Evolutionary conservation across 106 monocot species (phyloP).

Genomic region (Vanilla planifolia): DNA sequence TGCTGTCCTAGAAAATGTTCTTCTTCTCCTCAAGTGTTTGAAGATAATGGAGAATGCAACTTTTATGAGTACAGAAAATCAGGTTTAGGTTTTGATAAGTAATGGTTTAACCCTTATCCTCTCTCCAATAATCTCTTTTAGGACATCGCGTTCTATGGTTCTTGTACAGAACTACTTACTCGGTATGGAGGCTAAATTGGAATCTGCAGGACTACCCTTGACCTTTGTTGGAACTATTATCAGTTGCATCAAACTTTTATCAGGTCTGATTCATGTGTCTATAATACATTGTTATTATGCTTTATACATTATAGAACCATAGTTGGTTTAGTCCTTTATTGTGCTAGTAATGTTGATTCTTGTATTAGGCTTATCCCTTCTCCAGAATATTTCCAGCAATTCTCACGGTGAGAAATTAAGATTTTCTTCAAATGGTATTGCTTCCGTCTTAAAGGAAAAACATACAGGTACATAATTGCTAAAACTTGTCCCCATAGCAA

Average conservation of each 20-base stretch:
- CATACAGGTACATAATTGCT: conserved; percentile 35
- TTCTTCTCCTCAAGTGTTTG: conserved; percentile 81
- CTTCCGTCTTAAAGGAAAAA: conserved; percentile 23
- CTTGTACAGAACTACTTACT: conserved; percentile 68
- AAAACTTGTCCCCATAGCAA: conserved; percentile 4
- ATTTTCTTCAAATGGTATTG: conserved; percentile 8
- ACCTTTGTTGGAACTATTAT: conserved; percentile 76
- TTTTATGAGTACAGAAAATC: conserved; percentile 92
- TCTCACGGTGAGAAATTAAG: conserved; percentile 15
- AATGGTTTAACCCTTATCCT: neutral
- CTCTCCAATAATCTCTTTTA: conserved; percentile 1
- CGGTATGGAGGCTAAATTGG: conserved; percentile 37
- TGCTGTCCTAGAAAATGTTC: conserved; percentile 43
- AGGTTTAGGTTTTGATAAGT: conserved; percentile 34
- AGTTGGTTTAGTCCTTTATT: neutral
- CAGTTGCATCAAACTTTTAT: conserved; percentile 64
- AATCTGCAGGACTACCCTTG: conserved; percentile 22
- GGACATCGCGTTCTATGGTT: neutral
- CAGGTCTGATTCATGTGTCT: conserved; percentile 42
- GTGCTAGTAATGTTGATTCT: neutral
- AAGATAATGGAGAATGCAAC: conserved; percentile 99
- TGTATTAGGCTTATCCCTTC: conserved; percentile 57
- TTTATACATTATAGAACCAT: neutral
- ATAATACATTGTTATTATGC: neutral
- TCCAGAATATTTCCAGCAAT: conserved; percentile 19